Conservation (phyloP, 768 basidiomycete species). For the Nidula microcarpa region DNA sequence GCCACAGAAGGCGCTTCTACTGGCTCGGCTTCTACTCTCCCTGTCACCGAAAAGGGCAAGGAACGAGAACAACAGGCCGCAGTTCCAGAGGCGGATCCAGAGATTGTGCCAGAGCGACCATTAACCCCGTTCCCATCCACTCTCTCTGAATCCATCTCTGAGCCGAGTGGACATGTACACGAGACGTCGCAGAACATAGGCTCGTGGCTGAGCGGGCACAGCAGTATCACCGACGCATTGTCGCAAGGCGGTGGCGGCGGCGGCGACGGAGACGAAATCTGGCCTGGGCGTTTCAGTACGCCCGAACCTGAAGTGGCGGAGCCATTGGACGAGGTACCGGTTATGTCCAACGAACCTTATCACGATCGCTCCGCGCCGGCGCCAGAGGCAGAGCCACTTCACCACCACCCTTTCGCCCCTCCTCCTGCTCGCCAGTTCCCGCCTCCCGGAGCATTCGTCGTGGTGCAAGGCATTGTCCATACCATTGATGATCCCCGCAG, state of each 20-base stretch:
- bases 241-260: background rate
- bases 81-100: constrained; percentile 2
- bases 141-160: background rate
- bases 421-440: constrained; percentile 50
- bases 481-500: constrained; percentile 61
- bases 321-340: background rate
- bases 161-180: background rate
- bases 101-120: constrained; percentile 2
- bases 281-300: too few relatives aligned
- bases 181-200: constrained; percentile 1
- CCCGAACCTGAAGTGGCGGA: background rate
- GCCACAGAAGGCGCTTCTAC: background rate
- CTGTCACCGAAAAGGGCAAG: constrained; percentile 24
- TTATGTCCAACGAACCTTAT: constrained; percentile 8
- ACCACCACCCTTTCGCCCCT: constrained; percentile 12
- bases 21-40: background rate
- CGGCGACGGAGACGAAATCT: background rate
- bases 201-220: constrained; percentile 3
- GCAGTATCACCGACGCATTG: background rate
- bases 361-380: constrained; percentile 2
- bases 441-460: constrained; percentile 74
- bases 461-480: constrained; percentile 81
- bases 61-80: constrained; percentile 13
- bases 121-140: background rate
- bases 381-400: constrained; percentile 1